Evolutionary conservation across 148 eudicot genomes (phyloP).

Genomic region (Beta vulgaris): DNA sequence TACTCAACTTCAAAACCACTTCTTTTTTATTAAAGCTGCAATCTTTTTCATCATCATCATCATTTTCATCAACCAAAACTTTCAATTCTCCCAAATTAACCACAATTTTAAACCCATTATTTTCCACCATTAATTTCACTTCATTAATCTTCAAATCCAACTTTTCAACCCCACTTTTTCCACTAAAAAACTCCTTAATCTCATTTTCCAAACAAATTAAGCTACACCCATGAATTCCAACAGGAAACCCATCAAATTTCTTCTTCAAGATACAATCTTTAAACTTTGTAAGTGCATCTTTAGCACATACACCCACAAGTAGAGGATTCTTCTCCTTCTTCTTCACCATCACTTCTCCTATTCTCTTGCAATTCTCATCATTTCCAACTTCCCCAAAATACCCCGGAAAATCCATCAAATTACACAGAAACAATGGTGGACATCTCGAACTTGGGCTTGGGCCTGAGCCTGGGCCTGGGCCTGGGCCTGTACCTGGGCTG

Average conservation of each 20-base stretch:
- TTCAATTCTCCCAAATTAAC: constrained; percentile 61
- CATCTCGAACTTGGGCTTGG: constrained; percentile 26
- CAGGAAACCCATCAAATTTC: constrained; percentile 29
- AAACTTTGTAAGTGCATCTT: constrained; percentile 46
- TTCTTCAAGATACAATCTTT: constrained; percentile 28
- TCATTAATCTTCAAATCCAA: constrained; percentile 49
- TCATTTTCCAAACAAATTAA: constrained; percentile 47
- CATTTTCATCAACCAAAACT: constrained; percentile 34
- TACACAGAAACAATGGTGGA: constrained; percentile 57
- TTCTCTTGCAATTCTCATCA: constrained; percentile 52
- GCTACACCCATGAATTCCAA: constrained; percentile 41
- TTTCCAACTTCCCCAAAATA: constrained; percentile 15
- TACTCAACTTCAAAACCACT: constrained; percentile 38
- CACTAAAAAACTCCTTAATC: constrained; percentile 34
- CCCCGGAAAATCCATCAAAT: constrained; percentile 30
- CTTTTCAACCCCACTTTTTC: constrained; percentile 28
- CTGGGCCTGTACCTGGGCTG: no score
- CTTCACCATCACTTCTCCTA: constrained; percentile 52
- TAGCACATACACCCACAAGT: constrained; percentile 61
- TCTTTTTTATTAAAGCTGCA: no score
- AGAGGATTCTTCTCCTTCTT: constrained; percentile 50
- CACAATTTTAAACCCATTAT: constrained; percentile 32
- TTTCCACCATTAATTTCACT: constrained; percentile 32
- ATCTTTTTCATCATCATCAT: neutral
- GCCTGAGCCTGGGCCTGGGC: neutral